Evolutionary conservation across 2,329 filamentous ascomycete genomes (phyloP).

Genomic region (Huntiella omanensis): DNA sequence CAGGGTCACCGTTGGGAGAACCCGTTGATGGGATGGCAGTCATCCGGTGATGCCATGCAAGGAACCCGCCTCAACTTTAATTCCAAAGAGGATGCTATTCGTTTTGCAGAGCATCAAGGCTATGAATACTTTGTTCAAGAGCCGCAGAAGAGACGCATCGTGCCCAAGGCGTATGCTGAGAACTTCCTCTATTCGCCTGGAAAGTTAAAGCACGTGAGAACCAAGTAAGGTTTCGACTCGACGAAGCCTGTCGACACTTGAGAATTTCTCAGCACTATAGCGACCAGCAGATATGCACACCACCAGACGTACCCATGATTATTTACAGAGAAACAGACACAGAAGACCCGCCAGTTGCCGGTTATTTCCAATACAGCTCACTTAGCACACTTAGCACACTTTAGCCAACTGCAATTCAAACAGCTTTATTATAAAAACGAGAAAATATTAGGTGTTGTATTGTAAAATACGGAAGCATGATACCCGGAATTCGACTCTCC

Average conservation of each 20-base stretch:
- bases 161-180: constrained; percentile 88
- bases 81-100: constrained; percentile 82
- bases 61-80: constrained; percentile 82
- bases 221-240: constrained; percentile 38
- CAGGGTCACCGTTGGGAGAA: constrained; percentile 99
- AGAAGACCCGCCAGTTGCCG: constrained; percentile 1
- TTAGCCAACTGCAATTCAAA: too few species aligned
- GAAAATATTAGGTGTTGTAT: too few species aligned
- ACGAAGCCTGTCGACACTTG: not conserved
- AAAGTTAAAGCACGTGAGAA: constrained; percentile 74
- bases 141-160: constrained; percentile 70
- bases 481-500: too few species aligned
- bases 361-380: too few species aligned
- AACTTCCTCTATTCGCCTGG: constrained; percentile 76
- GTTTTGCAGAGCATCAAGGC: constrained; percentile 94
- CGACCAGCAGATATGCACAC: too few species aligned
- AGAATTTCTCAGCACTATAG: too few species aligned
- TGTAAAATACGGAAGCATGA: too few species aligned
- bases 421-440: too few species aligned
- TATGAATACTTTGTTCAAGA: constrained; percentile 99
- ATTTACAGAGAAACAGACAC: not conserved
- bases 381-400: too few species aligned
- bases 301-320: too few species aligned
- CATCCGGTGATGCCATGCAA: constrained; percentile 86
- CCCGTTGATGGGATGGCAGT: constrained; percentile 96